phyloP scores from a whole-genome alignment of 495 filamentous ascomycete species.

The Staphylotrichum tortipilum region DNA sequence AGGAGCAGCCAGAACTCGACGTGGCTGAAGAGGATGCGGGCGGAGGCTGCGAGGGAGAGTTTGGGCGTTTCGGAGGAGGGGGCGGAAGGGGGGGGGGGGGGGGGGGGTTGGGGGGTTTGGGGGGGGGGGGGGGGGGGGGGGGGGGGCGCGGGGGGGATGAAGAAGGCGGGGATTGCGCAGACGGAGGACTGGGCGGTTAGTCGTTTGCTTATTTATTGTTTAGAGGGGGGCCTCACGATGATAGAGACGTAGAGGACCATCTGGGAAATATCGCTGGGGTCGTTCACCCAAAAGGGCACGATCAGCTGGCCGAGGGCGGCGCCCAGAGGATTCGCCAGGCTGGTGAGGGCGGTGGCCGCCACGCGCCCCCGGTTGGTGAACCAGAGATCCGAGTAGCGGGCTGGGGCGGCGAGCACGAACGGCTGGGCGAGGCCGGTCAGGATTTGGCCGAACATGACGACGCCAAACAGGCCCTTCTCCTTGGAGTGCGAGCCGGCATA shows the following conservation, averaged over 20 bases:
- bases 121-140: slow-evolving; percentile 52
- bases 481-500: slow-evolving; percentile 63
- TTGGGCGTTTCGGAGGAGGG: slow-evolving; percentile 40
- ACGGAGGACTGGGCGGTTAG: slow-evolving; percentile 49
- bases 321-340: slow-evolving; percentile 79
- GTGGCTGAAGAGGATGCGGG: slow-evolving; percentile 39
- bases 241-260: slow-evolving; percentile 84
- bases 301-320: slow-evolving; percentile 83
- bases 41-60: slow-evolving; percentile 42
- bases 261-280: slow-evolving; percentile 55
- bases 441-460: slow-evolving; percentile 92
- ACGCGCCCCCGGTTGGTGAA: slow-evolving; percentile 79
- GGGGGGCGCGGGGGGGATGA: slow-evolving; percentile 72
- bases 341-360: slow-evolving; percentile 77
- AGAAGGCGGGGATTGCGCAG: slow-evolving; percentile 68
- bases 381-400: slow-evolving; percentile 89
- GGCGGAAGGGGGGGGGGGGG: slow-evolving; percentile 60
- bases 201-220: slow-evolving; percentile 1
- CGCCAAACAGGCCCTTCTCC: slow-evolving; percentile 52
- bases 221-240: slow-evolving; percentile 48
- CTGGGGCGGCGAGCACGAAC: slow-evolving; percentile 83
- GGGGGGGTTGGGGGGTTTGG: slow-evolving; percentile 78
- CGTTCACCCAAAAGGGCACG: slow-evolving; percentile 62
- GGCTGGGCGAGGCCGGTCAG: slow-evolving; percentile 83
- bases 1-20: slow-evolving; percentile 69